phyloP scores from a whole-genome alignment of 2,329 filamentous ascomycete species.

The Penicillium sp. region DNA sequence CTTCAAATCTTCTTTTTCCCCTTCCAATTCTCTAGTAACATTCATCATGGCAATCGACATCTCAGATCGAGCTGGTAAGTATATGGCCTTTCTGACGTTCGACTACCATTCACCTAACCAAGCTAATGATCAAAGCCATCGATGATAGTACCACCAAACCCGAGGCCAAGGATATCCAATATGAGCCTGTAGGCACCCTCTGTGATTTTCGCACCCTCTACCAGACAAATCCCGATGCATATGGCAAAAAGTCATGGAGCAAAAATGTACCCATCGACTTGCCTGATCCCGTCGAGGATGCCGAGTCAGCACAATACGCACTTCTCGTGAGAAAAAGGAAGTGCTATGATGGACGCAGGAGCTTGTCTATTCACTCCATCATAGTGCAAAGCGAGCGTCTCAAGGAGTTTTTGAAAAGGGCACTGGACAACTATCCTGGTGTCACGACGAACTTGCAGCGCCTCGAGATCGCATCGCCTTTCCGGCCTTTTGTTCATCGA shows the following conservation, averaged over 20 bases:
- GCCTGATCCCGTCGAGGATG: slow-evolving; percentile 58
- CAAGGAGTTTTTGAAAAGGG: slow-evolving; percentile 54
- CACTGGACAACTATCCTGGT: slow-evolving; percentile 59
- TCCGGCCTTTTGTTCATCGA: slow-evolving; percentile 64
- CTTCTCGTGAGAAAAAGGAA: slow-evolving; percentile 59
- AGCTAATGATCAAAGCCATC: background rate
- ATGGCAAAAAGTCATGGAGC: slow-evolving; percentile 55
- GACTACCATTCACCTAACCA: background rate
- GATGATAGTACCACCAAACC: background rate
- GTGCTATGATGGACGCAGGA: slow-evolving; percentile 58
- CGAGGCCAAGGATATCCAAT: slow-evolving; percentile 1
- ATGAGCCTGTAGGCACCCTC: slow-evolving; percentile 29
- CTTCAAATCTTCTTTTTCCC: background rate
- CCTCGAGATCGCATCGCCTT: slow-evolving; percentile 60
- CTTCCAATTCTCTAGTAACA: background rate
- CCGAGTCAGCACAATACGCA: slow-evolving; percentile 61
- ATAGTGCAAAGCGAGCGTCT: slow-evolving; percentile 63
- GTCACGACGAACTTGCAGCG: slow-evolving; percentile 59
- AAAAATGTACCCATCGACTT: slow-evolving; percentile 56
- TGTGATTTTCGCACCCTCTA: slow-evolving; percentile 50
- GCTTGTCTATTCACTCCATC: slow-evolving; percentile 60
- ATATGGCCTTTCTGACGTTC: background rate
- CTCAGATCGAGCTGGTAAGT: background rate
- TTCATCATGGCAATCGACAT: background rate
- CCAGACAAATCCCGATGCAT: slow-evolving; percentile 50